Percentiles rank a stretch among this genome's conserved stretches.
Conservation (phyloP, 192 early-diverging fungal genomes). For the Gigaspora rosea region DNA sequence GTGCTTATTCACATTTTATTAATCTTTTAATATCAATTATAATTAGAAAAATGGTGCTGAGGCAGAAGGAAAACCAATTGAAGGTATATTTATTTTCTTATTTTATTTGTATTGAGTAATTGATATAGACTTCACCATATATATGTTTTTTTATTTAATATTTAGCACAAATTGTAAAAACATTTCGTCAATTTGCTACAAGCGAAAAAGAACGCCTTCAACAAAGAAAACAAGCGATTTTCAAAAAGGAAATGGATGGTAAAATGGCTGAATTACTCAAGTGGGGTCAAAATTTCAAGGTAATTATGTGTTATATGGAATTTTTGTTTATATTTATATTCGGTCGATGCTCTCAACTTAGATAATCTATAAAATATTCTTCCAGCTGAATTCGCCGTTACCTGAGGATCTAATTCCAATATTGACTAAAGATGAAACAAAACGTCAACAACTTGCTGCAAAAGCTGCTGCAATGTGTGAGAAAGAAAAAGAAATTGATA, state of each 20-base stretch:
- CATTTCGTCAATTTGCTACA: constrained; percentile 65
- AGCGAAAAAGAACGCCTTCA: constrained; percentile 78
- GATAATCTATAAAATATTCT: background rate
- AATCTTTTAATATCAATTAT: background rate
- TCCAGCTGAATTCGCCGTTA: constrained; percentile 73
- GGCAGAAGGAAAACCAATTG: constrained; percentile 27
- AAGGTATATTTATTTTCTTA: background rate
- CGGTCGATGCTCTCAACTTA: background rate
- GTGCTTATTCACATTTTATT: too few species aligned
- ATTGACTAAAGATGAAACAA: constrained; percentile 55
- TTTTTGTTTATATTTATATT: background rate
- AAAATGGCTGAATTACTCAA: constrained; percentile 78
- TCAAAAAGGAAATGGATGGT: constrained; percentile 72
- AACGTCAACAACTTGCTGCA: background rate
- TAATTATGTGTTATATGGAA: constrained; percentile 35
- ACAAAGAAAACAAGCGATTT: constrained; percentile 70
- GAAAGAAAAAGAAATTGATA: background rate
- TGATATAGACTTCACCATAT: background rate
- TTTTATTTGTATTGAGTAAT: background rate
- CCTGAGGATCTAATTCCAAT: constrained; percentile 82
- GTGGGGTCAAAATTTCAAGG: constrained; percentile 74
- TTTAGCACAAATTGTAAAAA: constrained; percentile 56
- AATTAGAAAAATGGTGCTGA: constrained; percentile 27
- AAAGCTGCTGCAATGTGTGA: constrained; percentile 11
- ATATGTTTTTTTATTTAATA: constrained; percentile 24